These are phyloP conservation scores for Cryptococcus sp. DNA, from an alignment of 1,284 basidiomycete genomes.

Conservation along the genomic window DNA sequence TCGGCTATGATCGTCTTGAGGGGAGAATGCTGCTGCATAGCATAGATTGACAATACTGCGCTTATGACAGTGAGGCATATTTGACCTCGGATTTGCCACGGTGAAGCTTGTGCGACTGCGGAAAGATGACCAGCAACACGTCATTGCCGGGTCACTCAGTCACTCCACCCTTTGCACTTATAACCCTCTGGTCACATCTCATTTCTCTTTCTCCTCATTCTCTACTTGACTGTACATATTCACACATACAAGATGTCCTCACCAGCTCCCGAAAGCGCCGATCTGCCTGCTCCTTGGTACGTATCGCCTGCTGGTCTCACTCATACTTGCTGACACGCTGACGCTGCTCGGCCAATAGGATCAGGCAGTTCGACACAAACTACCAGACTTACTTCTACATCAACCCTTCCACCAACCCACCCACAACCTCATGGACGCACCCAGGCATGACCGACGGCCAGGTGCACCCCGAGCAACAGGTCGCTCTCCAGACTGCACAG, in stretches of 20 bases:
- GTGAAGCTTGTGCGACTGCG: too few species aligned
- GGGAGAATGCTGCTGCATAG: too few species aligned
- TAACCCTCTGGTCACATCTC: too few species aligned
- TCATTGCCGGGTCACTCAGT: too few species aligned
- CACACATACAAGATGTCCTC: neutral
- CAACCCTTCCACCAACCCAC: slow-evolving; percentile 42
- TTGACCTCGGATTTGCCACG: too few species aligned
- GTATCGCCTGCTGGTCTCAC: slow-evolving; percentile 5
- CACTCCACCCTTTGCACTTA: too few species aligned
- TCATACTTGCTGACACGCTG: neutral
- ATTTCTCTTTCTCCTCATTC: too few species aligned
- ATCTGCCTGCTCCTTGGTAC: slow-evolving; percentile 9
- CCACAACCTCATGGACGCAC: slow-evolving; percentile 44
- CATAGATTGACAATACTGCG: too few species aligned
- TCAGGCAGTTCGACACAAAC: slow-evolving; percentile 36
- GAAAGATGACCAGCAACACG: too few species aligned
- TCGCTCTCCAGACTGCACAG: slow-evolving; percentile 18
- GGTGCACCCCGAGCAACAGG: slow-evolving; percentile 38
- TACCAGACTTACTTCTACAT: slow-evolving; percentile 41
- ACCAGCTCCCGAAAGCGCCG: neutral
- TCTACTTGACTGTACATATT: too few species aligned
- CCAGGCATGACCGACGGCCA: slow-evolving; percentile 30
- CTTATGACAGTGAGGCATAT: too few species aligned
- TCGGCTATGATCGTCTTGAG: too few species aligned
- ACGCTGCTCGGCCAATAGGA: slow-evolving; percentile 20